These are phyloP conservation scores for Xeromyces bisporus DNA, from an alignment of 495 filamentous ascomycete species.

Conservation along the genomic window DNA sequence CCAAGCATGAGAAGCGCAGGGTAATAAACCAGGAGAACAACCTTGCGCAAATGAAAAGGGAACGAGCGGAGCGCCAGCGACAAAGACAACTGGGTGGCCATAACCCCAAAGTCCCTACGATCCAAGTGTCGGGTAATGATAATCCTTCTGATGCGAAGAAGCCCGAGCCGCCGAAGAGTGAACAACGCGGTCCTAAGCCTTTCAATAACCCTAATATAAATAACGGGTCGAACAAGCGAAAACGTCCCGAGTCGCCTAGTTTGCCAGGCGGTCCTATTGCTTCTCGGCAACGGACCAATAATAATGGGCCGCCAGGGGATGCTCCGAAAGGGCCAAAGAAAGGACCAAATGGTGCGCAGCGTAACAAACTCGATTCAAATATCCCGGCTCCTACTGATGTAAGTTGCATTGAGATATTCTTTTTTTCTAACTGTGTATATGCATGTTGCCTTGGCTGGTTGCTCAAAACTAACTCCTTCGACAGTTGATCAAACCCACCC, in stretches of 20 bases:
- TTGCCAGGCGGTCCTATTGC: slow-evolving; percentile 11
- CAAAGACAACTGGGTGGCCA: slow-evolving; percentile 27
- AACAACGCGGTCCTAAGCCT: too few relatives aligned
- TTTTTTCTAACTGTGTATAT: too few relatives aligned
- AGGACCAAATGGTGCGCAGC: slow-evolving; percentile 9
- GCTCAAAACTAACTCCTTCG: too few relatives aligned
- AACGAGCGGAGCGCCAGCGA: slow-evolving; percentile 21
- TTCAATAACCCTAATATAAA: not conserved
- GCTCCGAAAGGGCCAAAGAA: slow-evolving; percentile 6
- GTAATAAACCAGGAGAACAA: slow-evolving; percentile 19
- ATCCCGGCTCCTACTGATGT: slow-evolving; percentile 14
- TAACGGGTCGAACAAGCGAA: slow-evolving; percentile 24
- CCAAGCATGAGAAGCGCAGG: slow-evolving; percentile 17
- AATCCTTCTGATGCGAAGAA: slow-evolving; percentile 2
- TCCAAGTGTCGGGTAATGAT: slow-evolving; percentile 17
- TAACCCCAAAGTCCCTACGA: slow-evolving; percentile 28
- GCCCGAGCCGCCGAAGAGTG: slow-evolving; percentile 3
- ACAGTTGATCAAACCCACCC: slow-evolving; percentile 25
- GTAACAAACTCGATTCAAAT: slow-evolving; percentile 15
- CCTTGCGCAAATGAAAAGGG: slow-evolving; percentile 15
- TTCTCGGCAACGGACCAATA: slow-evolving; percentile 13
- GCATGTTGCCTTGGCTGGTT: too few relatives aligned
- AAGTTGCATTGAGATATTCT: slow-evolving; percentile 5
- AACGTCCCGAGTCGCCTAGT: slow-evolving; percentile 22
- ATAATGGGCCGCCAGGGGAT: slow-evolving; percentile 7